Evolutionary conservation across 2,329 filamentous ascomycete species (phyloP).

Genomic region (Hymenoscyphus fraxineus): DNA sequence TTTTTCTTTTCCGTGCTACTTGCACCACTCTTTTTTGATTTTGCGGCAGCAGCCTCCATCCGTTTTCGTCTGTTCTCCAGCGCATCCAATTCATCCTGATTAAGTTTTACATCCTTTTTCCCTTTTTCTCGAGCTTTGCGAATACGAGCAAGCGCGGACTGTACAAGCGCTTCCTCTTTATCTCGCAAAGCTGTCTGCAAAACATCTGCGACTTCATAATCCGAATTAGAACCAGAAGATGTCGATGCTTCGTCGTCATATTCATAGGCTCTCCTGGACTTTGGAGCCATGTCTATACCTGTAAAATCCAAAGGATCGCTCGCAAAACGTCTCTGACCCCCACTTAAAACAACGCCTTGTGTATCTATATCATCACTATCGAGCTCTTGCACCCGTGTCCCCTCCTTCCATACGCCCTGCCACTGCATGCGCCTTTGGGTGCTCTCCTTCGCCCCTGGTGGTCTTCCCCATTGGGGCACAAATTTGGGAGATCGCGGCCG

Average conservation of each 20-base stretch:
- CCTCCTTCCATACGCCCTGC: slow-evolving; percentile 48
- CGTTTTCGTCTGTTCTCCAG: slow-evolving; percentile 66
- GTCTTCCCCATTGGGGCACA: slow-evolving; percentile 99
- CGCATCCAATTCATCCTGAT: slow-evolving; percentile 74
- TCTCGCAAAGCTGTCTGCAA: slow-evolving; percentile 56
- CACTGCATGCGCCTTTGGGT: slow-evolving; percentile 55
- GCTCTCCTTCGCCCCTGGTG: slow-evolving; percentile 81
- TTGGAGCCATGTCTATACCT: slow-evolving; percentile 52
- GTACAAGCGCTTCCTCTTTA: slow-evolving; percentile 71
- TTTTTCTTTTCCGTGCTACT: slow-evolving; percentile 30
- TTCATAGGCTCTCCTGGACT: slow-evolving; percentile 28
- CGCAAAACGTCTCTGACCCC: slow-evolving; percentile 47
- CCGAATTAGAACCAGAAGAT: slow-evolving; percentile 41
- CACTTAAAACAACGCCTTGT: slow-evolving; percentile 51
- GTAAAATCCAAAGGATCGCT: slow-evolving; percentile 61
- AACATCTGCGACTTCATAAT: slow-evolving; percentile 47
- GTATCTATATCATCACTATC: slow-evolving; percentile 54
- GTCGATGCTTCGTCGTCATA: slow-evolving; percentile 45
- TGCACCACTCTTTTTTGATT: slow-evolving; percentile 25
- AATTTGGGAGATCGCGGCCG: slow-evolving; percentile 97
- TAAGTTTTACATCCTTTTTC: slow-evolving; percentile 75
- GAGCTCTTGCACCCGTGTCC: slow-evolving; percentile 60
- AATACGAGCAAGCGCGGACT: slow-evolving; percentile 76
- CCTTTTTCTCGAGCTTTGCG: slow-evolving; percentile 72
- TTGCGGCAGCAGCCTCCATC: slow-evolving; percentile 36